A percentile compares a stretch with the other conserved stretches of the same genome.
phyloP scores from a whole-genome alignment of 1,284 basidiomycete species.

The Trichosporon sp. region DNA sequence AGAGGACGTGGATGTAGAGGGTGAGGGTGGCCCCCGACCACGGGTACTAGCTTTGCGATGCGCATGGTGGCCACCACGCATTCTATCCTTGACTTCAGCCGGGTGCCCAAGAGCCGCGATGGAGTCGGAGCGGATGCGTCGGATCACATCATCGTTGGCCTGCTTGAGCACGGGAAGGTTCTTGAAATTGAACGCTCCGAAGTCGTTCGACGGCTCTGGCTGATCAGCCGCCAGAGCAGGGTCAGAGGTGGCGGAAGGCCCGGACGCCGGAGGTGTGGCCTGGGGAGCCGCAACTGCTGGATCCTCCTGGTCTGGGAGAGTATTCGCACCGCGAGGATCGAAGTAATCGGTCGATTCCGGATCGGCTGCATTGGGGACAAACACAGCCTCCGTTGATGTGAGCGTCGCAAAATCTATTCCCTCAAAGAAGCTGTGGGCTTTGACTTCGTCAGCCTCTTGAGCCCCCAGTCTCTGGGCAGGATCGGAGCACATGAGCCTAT shows the following conservation, averaged over 20 bases:
- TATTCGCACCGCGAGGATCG: conserved; percentile 70
- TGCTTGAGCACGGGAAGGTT: conserved; percentile 95
- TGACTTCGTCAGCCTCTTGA: conserved; percentile 87
- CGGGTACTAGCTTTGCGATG: not conserved
- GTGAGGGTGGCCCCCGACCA: conserved; percentile 54
- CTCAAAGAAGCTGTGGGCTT: conserved; percentile 81
- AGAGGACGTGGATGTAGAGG: conserved; percentile 86
- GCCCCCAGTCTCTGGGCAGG: conserved; percentile 75
- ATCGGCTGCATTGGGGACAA: conserved; percentile 91
- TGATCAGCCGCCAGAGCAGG: not conserved
- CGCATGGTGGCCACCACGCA: not conserved
- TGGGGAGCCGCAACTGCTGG: not conserved
- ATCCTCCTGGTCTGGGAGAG: not conserved
- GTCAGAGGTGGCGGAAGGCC: not conserved
- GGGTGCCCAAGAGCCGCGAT: conserved; percentile 21
- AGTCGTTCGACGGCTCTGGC: conserved; percentile 60
- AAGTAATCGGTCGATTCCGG: conserved; percentile 99
- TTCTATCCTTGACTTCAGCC: not conserved
- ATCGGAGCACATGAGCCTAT: conserved; percentile 76
- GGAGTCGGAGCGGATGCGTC: conserved; percentile 63
- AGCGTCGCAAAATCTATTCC: conserved; percentile 92
- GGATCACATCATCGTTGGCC: conserved; percentile 96
- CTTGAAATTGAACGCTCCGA: conserved; percentile 97
- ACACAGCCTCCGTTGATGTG: conserved; percentile 80
- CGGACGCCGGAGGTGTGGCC: not conserved